Base-by-base conservation (phyloP, 129 eudicot genomes). In the Calendula officinalis region DNA sequence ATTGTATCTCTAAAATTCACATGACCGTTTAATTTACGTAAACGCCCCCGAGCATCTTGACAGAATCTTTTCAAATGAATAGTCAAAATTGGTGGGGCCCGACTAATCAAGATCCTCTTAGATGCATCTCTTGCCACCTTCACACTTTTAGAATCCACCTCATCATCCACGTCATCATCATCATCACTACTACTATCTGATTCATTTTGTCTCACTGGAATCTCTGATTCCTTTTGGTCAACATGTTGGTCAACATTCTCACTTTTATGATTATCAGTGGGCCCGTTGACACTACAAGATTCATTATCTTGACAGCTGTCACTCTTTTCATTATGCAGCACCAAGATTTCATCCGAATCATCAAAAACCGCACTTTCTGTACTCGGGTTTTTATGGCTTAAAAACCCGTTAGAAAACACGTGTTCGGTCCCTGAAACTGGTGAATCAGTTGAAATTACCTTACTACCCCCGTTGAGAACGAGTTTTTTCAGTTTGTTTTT, bases 101-200 rank as follows among this genome's bases (percentile, higher is more conserved):
- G 83, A 59, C 73, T 80, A 60, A 92, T 81, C 60, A 83, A 83
- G 54, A 88, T 79, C 69, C 87, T 79, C 78, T 88, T 92, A 35
- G 89, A 79, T n/a, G 96, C 96, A 68, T 88, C 95, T 55, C 99
- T 85, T 78, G 66, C 82, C 74, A 83, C 99, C 81, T 83, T 92
- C 27, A 89, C 77, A 8, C 72, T 58, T 56, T 82, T 65, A 3
- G 80, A 73, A 54, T 77, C 68, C 41, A 63, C 80, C 61, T 78
- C 83, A 16, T 82, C 90, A 7, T 78, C 85, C n/a, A n/a, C n/a
- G n/a, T n/a, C n/a, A n/a, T n/a, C n/a, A n/a, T 78, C 83, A 16
- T 82, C 90, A 7, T 78, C 85, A 9, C 78, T 83, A 42, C 78
- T 76, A 37, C 60, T 74, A 48, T 71, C 86, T 27, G 74, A 66